Percentiles rank a stretch among this genome's conserved stretches.
phyloP scores from a whole-genome alignment of 116 monocot species.

The Zostera marina region DNA sequence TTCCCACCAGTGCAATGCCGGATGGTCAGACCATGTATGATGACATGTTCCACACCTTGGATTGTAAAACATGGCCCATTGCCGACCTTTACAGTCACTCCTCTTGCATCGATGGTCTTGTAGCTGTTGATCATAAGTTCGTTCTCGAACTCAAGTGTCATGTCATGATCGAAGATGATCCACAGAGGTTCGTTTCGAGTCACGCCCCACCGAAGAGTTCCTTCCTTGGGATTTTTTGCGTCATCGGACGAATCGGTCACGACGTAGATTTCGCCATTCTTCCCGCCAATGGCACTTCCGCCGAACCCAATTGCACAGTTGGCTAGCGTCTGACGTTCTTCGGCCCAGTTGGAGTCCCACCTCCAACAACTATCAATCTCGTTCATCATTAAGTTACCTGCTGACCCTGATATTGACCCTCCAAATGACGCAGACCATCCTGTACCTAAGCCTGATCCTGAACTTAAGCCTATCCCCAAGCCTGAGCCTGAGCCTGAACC shows the following conservation, averaged over 20 bases:
- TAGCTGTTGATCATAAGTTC: constrained; percentile 43
- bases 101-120: constrained; percentile 52
- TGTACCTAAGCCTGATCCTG: too few relatives aligned
- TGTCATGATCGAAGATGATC: constrained; percentile 29
- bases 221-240: not conserved
- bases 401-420: too few relatives aligned
- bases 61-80: constrained; percentile 39
- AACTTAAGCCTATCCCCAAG: too few relatives aligned
- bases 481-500: too few relatives aligned
- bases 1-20: constrained; percentile 16
- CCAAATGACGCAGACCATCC: too few relatives aligned
- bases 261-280: constrained; percentile 8
- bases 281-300: constrained; percentile 1
- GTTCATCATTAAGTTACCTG: constrained; percentile 17
- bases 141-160: constrained; percentile 25
- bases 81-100: constrained; percentile 23
- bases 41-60: constrained; percentile 27
- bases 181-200: constrained; percentile 26
- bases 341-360: constrained; percentile 11
- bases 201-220: constrained; percentile 18
- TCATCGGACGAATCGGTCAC: constrained; percentile 10
- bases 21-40: constrained; percentile 31
- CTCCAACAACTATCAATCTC: constrained; percentile 60
- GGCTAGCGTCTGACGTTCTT: constrained; percentile 29
- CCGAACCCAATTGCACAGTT: constrained; percentile 28